Percentiles rank a stretch among this genome's conserved stretches.
Evolutionary conservation across 2,329 filamentous ascomycete genomes (phyloP).

Genomic region (Tolypocladium nubicola): DNA sequence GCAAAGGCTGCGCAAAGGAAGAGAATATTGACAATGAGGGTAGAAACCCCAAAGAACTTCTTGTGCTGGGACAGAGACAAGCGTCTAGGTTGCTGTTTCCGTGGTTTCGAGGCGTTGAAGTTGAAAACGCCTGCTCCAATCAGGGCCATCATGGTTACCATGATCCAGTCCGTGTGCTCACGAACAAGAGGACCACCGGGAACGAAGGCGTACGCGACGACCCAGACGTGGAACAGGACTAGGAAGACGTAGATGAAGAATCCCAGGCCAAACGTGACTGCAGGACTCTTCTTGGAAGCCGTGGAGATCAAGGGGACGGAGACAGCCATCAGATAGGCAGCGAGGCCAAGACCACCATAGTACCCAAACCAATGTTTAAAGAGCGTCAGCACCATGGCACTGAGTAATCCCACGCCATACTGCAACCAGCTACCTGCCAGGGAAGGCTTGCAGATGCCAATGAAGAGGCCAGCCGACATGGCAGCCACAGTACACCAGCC

Average conservation of each 20-base stretch:
- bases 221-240: constrained; percentile 97
- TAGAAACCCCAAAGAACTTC: constrained; percentile 43
- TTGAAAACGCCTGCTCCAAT: constrained; percentile 81
- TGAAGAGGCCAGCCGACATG: constrained; percentile 73
- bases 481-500: constrained; percentile 76
- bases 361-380: constrained; percentile 82
- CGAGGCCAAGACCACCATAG: constrained; percentile 66
- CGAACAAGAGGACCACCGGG: constrained; percentile 86
- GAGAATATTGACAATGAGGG: constrained; percentile 68
- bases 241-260: constrained; percentile 90
- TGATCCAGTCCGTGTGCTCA: constrained; percentile 93
- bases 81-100: constrained; percentile 20
- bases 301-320: constrained; percentile 65
- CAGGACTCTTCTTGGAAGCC: constrained; percentile 67
- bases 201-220: constrained; percentile 96
- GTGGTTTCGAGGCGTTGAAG: constrained; percentile 40
- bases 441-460: constrained; percentile 63
- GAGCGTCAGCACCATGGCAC: constrained; percentile 67
- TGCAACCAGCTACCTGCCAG: constrained; percentile 68
- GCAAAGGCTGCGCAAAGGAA: constrained; percentile 75
- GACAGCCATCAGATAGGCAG: constrained; percentile 73
- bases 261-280: constrained; percentile 72
- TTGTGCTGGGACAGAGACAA: constrained; percentile 30
- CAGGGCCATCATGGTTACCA: constrained; percentile 73
- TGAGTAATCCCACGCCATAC: constrained; percentile 67